Base-by-base conservation (phyloP, 768 basidiomycete genomes). In the Galerina sulciceps region DNA sequence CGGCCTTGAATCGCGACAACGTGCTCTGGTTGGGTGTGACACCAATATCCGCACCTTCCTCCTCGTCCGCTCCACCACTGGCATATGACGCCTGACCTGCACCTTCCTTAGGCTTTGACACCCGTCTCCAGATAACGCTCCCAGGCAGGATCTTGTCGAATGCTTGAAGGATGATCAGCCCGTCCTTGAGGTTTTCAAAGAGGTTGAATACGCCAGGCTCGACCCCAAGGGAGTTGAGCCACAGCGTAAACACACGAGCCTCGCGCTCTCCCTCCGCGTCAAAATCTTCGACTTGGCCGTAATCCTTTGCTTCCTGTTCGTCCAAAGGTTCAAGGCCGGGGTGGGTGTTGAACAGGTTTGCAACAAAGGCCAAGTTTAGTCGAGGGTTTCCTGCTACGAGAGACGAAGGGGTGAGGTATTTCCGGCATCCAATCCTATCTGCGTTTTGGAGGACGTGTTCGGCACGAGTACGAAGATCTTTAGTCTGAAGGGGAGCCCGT, bases 231-330 rank as follows among this genome's bases (percentile, higher is more conserved):
- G 93, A 95, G 80, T 99, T 99, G 60, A 99, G 82, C 97, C 97
- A 99, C 17, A 99, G 85, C 0, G 91, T 99, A 72, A 99, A 99
- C 31, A 96, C 97, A 37, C 96, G 88, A 4, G 97, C 97, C 73
- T 99, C 97, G 46, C 97, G 88, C 73, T 99, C 97, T 59, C 97
- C 97, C 73, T 99, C 97, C 0, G 96, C 97, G 61, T 99, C 97
- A 66, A 99, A 99, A 76, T 99, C 97, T 68, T 98, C 96, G 36
- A 99, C 85, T 0, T 79, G 85, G 20, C 92, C 91, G 59, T 93
- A 93, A 65, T 92, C 91, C 61, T 96, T 94, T 4, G 91, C 91
- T 71, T 98, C 95, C 69, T 94, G 85, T 68, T 95, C 94, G 69
- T 96, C 95, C 44, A 99, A 85, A 1, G 96, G 96, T 60, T 85